Evolutionary conservation across 139 green algal species (phyloP), one percentile per base, ranked within the genome.

Genomic region (Ettlia oleoabundans): DNA sequence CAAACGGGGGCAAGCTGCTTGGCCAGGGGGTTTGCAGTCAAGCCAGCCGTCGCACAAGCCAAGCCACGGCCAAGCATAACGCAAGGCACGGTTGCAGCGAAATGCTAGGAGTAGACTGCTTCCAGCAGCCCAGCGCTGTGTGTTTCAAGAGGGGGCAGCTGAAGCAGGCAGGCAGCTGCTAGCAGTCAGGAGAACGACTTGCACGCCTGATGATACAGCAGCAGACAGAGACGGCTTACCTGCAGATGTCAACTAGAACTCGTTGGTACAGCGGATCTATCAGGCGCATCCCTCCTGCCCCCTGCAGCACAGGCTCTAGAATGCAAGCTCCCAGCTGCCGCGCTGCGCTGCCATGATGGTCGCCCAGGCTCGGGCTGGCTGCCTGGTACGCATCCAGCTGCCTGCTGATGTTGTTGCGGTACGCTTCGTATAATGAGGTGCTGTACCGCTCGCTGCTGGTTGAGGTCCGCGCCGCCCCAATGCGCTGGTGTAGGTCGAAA

Each of bases 261-360:
- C 88, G 66, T 89, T 99, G 96, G 86, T 96, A 99, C 19, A 93
- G 81, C 0, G 96, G 97, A 84, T 99, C 97, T 21, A 98, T 83
- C 43, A 98, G 67, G 43, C 93, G 79, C 97, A 99, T 99, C 64
- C 97, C 97, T 1, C 96, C 97, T 18, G 97, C 95, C 4, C 95
- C 96, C 88, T 98, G 95, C 76, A 98, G 65, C 67, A 92, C 74
- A 22, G 95, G 95, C 91, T 98, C 95, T 43, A 98, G 84, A 24
- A 98, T 90, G 42, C 82, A 86, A 1, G 90, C 93, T 0, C 84
- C 92, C 76, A 79, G 74, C 43, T 43, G 66, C 78, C 30, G 80
- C 9, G 71, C 71, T 65, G 71, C 47, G 5, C 32, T 1, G 47
- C 47, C 24, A n/a, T 22, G 13, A 19, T n/a, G 35, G 47, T 10